Evolutionary conservation across 1,284 basidiomycete genomes (phyloP), one percentile per base, ranked within the genome.

Genomic region (Cutaneotrichosporon daszewskae): DNA sequence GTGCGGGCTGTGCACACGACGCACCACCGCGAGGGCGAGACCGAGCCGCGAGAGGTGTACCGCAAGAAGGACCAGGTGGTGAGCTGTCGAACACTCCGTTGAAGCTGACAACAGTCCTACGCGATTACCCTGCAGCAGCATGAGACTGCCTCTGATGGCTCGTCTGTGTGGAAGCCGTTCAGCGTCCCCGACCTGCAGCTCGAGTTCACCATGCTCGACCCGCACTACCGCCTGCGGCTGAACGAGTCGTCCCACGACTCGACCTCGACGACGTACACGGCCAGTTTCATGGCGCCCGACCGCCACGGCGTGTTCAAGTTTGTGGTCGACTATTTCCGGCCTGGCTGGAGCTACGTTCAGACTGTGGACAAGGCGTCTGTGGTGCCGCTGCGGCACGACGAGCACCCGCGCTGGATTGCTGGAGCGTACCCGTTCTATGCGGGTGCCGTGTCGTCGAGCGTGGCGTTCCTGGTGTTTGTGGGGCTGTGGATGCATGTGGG

Each of bases 241-340:
- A 72, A 66, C 10, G 76, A 83, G 10, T 77, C 57, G 31, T 29
- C 34, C 7, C 29, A 52, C 24, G 37, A 53, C n/a, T 44, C 58
- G 17, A 40, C 34, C 12, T 36, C 19, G 2, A 60, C 66, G 23
- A 78, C 77, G 51, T 96, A 91, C 73, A 76, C 77, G 10, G 78
- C 83, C 4, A 79, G 78, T 2, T 92, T 98, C 79, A 80, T 81
- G 32, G 82, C 84, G 3, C 94, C 94, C 3, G 94, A 97, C 72
- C 76, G 90, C 45, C 95, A 98, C 66, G 94, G 95, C 33, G 95
- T 98, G 12, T 98, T 95, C 79, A 96, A 96, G 64, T 92, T 98
- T 66, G 76, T 87, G 20, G 74, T 96, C 33, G 79, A 92, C 69
- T 84, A 89, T 74, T 88, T 86, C 65, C 82, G 94, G 43, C 82